Conservation (phyloP, 495 filamentous ascomycete species). For the Talaromyces adpressus region DNA sequence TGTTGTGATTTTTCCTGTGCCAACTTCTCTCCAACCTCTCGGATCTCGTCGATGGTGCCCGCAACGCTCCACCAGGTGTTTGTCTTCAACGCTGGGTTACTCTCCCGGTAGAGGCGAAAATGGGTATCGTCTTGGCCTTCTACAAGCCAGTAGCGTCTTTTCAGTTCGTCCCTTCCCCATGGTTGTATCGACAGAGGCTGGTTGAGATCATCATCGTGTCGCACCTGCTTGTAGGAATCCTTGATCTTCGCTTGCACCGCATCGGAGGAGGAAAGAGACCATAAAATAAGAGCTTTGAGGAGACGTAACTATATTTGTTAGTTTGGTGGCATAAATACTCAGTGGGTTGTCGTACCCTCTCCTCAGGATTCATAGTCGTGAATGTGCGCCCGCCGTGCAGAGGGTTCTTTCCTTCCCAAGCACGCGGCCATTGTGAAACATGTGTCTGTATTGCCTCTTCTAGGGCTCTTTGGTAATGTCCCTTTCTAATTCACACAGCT, state of each 20-base stretch:
- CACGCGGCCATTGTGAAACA: slow-evolving; percentile 78
- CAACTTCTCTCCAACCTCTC: slow-evolving; percentile 63
- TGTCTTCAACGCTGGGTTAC: slow-evolving; percentile 69
- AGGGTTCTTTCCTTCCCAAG: slow-evolving; percentile 83
- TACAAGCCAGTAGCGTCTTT: slow-evolving; percentile 86
- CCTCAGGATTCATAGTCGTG: slow-evolving; percentile 64
- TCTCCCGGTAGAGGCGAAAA: slow-evolving; percentile 93
- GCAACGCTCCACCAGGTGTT: slow-evolving; percentile 90
- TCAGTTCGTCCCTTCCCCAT: slow-evolving; percentile 88
- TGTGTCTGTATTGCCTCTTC: slow-evolving; percentile 89
- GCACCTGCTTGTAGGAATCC: slow-evolving; percentile 81
- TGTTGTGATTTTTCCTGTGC: slow-evolving; percentile 71
- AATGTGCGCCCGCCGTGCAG: slow-evolving; percentile 73
- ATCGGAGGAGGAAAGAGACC: slow-evolving; percentile 88
- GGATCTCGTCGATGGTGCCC: slow-evolving; percentile 81
- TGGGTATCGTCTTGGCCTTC: slow-evolving; percentile 91
- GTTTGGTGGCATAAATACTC: slow-evolving; percentile 10
- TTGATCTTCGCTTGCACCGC: slow-evolving; percentile 71
- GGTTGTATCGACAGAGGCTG: slow-evolving; percentile 89
- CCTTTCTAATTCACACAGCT: slow-evolving; percentile 43
- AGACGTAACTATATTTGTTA: slow-evolving; percentile 61
- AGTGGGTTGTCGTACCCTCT: slow-evolving; percentile 60
- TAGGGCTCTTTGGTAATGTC: slow-evolving; percentile 84
- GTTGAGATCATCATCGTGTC: slow-evolving; percentile 88
- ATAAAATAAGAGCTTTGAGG: slow-evolving; percentile 74